Conservation (phyloP, 306 rosid genomes). For the Chamaecrista fasciculata region DNA sequence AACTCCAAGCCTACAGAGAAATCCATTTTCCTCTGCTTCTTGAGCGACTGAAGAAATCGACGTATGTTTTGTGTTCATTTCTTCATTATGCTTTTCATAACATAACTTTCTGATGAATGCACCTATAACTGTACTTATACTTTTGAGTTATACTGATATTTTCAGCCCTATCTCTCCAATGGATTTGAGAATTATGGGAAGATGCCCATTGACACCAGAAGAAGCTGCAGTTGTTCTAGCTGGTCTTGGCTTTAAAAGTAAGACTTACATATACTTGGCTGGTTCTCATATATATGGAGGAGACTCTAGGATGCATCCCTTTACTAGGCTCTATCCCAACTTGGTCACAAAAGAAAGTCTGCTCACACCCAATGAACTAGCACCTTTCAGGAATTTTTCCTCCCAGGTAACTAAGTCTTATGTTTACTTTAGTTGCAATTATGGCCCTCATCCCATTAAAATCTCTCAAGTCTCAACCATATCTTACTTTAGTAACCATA, state of each 20-base stretch:
- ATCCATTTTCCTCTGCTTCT: slow-evolving; percentile 79
- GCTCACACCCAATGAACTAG: slow-evolving; percentile 70
- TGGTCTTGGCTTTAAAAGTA: slow-evolving; percentile 64
- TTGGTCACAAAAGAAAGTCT: slow-evolving; percentile 81
- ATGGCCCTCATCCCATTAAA: not conserved
- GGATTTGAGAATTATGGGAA: slow-evolving; percentile 72
- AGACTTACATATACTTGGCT: slow-evolving; percentile 80
- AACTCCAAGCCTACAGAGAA: slow-evolving; percentile 84
- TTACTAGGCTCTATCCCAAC: slow-evolving; percentile 80
- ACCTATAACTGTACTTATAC: not conserved
- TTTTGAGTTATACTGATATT: slow-evolving; percentile 7
- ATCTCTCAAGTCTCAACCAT: not conserved
- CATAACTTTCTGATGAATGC: not conserved
- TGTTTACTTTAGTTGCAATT: not conserved
- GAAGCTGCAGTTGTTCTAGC: slow-evolving; percentile 96
- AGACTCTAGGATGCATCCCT: slow-evolving; percentile 64
- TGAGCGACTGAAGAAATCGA: slow-evolving; percentile 79
- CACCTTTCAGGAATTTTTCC: slow-evolving; percentile 79
- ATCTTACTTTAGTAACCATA: not conserved
- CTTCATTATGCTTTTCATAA: not conserved
- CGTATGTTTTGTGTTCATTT: slow-evolving; percentile 34
- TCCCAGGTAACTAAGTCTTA: slow-evolving; percentile 62
- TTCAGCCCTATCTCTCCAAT: slow-evolving; percentile 51
- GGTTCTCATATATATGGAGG: slow-evolving; percentile 85
- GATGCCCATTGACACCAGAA: slow-evolving; percentile 95